Evolutionary conservation across 345 rosid species (phyloP).

Genomic region (Citrus trifoliata): DNA sequence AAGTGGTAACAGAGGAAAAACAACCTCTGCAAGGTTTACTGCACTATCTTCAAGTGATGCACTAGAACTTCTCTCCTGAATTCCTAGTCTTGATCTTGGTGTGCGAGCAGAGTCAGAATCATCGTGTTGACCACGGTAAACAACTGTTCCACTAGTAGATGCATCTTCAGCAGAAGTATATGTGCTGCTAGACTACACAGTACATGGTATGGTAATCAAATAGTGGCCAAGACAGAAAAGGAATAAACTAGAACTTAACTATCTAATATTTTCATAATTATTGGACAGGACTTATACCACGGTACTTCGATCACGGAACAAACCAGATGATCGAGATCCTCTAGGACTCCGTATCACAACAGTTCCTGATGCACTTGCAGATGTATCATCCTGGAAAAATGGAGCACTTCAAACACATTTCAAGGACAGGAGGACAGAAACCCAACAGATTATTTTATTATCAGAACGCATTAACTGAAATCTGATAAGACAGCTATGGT

Average conservation of each 20-base stretch:
- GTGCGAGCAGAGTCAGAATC: constrained; percentile 87
- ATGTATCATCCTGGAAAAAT: constrained; percentile 76
- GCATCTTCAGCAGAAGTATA: constrained; percentile 74
- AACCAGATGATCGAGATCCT: constrained; percentile 61
- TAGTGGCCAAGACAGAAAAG: constrained; percentile 14
- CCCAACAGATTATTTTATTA: not conserved
- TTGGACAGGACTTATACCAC: constrained; percentile 39
- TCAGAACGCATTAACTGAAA: not conserved
- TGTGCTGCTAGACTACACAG: constrained; percentile 69
- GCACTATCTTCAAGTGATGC: constrained; percentile 88
- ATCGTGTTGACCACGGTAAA: constrained; percentile 77
- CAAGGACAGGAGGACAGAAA: constrained; percentile 11
- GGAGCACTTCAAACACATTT: constrained; percentile 19
- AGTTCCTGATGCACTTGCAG: constrained; percentile 80
- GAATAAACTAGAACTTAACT: not conserved
- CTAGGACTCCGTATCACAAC: constrained; percentile 77
- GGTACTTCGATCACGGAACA: constrained; percentile 57
- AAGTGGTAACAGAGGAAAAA: constrained; percentile 8
- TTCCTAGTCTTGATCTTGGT: constrained; percentile 83
- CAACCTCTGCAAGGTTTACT: constrained; percentile 90
- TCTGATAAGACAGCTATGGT: not conserved
- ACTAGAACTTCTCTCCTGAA: constrained; percentile 82
- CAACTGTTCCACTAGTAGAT: constrained; percentile 93
- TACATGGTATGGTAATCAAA: constrained; percentile 40
- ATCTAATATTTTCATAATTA: not conserved